Evolutionary conservation across 2,329 filamentous ascomycete genomes (phyloP), one percentile per base, ranked within the genome.

Genomic region (Cladorrhinum sp.): DNA sequence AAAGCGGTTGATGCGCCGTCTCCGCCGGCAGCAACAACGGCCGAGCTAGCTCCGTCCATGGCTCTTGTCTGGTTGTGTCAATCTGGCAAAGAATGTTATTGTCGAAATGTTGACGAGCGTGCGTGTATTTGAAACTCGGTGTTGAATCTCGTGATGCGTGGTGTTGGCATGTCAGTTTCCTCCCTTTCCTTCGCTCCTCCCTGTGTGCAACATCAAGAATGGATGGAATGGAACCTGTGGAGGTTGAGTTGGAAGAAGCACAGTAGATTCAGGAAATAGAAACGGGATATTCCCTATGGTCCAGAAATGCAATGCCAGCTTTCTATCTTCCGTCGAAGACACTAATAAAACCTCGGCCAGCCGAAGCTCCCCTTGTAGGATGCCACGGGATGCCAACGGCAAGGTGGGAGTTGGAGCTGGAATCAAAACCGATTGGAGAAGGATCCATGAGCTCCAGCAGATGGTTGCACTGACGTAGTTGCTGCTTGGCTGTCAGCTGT

Each of bases 21-120:
- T n/a, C 46, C 54, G 33, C 60, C 66, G 30, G 73, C 73, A 60
- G 75, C 68, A 56, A 67, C 54, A 30, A 61, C 55, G 23, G 63
- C 56, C 18, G 61, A 53, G 56, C 58, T 64, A n/a, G 60, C 55
- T 20, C 60, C 46, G 23, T 64, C 65, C 68, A 69, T 69, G 10
- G 42, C 42, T 58, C n/a, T 48, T 53, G 28, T 18, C 20, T 33
- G 10, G 23, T n/a, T 21, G 53, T 28, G 21, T 2, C 26, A 4
- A 9, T 28, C 26, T 5, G 9, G 26, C 26, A 9, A 28, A 5
- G 26, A 28, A 28, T 28, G 26, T 28, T 26, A 26, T 52, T 48
- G 54, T 42, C 26, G 26, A 28, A 28, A 28, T 28, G 9, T 5
- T 28, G 26, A 28, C 4, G 26, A 28, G 26, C 9, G 26, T 28